These are phyloP conservation scores for Talaromyces nanjingensis DNA, from an alignment of 495 filamentous ascomycete species.

Conservation along the genomic window DNA sequence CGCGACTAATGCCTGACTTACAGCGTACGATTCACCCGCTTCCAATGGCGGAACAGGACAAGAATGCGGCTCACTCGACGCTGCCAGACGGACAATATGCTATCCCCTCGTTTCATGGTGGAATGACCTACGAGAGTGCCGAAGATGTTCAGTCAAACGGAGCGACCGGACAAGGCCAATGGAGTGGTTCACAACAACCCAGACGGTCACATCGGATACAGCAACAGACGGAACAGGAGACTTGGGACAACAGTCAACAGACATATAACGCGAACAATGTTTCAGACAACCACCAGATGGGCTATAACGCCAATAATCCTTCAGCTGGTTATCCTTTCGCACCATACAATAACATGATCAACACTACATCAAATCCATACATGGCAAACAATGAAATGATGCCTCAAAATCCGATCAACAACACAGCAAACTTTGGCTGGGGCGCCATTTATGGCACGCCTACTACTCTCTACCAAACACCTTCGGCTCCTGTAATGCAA, in stretches of 20 bases:
- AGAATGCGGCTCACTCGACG: not conserved
- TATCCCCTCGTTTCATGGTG: constrained; percentile 1
- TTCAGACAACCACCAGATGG: not conserved
- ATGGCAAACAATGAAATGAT: not conserved
- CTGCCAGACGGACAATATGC: not conserved
- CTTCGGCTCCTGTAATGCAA: not conserved
- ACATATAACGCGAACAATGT: not conserved
- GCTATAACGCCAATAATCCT: not conserved
- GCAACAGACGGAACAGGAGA: not conserved
- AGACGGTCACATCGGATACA: not conserved
- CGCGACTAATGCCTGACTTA: not conserved
- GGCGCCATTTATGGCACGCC: not conserved
- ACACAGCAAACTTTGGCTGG: not conserved
- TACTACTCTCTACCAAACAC: not conserved
- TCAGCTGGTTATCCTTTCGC: not conserved
- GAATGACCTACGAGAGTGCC: not conserved
- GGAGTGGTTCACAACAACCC: not conserved
- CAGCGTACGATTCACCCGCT: not conserved
- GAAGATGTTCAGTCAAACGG: not conserved
- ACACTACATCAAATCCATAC: not conserved
- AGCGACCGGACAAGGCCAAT: not conserved
- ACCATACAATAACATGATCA: not conserved
- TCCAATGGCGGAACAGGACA: not conserved
- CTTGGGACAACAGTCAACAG: too few species aligned
- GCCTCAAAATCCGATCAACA: not conserved